Evolutionary conservation across 2,329 filamentous ascomycete genomes (phyloP), one percentile per base, ranked within the genome.

Genomic region (Penicillium brevicompactum): DNA sequence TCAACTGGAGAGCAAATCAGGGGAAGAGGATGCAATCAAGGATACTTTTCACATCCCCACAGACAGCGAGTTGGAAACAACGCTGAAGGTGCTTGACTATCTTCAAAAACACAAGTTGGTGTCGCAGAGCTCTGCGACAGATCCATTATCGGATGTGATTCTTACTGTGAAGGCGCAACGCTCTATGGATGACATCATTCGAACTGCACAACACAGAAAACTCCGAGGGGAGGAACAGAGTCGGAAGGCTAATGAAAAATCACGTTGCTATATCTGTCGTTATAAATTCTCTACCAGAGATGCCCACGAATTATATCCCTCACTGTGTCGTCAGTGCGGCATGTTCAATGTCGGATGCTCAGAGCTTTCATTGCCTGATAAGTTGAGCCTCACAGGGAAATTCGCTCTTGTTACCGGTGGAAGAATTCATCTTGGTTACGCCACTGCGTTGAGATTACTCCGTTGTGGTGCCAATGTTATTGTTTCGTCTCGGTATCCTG

Each of bases 401-500:
- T 70, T 64, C 2, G 72, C 73, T 0, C 63, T 75, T 5, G 67
- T 75, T 2, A 75, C 73, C 3, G 73, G 73, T 5, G 73, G 67
- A 1, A 61, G 73, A 18, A 61, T 74, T 24, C 73, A 74, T 41
- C 62, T 74, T 11, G 73, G 73, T 13, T 75, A 67, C 45, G 59
- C 64, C 32, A 71, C 66, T 7, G 69, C 68, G 5, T 59, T 74
- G 4, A 63, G 72, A 11, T 60, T 75, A 14, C 64, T 75, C 6
- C 67, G 70, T 2, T 74, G 71, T 47, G 72, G 73, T 13, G 70
- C 70, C 2, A 54, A 52, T 3, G 72, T 75, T 14, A 69, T 75
- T n/a, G 70, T 69, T 1, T 71, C 73, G 2, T 68, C 69, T 4
- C 66, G 73, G 14, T 75, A 75, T 46, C 73, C 72, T 8, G 57